Evolutionary conservation across 371 early-diverging fungal genomes (phyloP).

Genomic region (Mucor plumbeus): DNA sequence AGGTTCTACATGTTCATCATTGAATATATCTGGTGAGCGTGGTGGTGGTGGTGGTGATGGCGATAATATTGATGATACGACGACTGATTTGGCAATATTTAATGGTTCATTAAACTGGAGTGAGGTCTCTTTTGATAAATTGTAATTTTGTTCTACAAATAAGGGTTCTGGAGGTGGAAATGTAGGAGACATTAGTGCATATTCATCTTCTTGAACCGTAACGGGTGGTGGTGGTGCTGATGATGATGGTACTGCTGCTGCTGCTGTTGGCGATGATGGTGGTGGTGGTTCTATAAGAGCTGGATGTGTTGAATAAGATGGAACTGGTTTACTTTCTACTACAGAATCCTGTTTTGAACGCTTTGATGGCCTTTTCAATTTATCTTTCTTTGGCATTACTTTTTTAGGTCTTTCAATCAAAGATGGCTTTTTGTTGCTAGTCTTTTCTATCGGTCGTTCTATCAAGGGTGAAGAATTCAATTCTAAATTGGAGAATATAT

Average conservation of each 20-base stretch:
- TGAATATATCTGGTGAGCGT: not conserved
- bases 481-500: constrained; percentile 15
- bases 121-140: not conserved
- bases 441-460: not conserved
- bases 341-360: too few species aligned
- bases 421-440: not conserved
- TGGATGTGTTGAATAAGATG: too few species aligned
- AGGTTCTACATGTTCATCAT: not conserved
- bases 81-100: too few species aligned
- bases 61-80: not conserved
- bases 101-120: not conserved
- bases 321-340: too few species aligned
- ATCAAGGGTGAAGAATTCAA: not conserved
- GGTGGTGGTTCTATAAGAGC: too few species aligned
- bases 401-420: not conserved
- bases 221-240: not conserved
- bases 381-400: not conserved
- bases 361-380: too few species aligned
- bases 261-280: not conserved
- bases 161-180: constrained; percentile 1
- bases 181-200: not conserved
- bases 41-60: not conserved
- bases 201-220: not conserved
- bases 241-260: not conserved
- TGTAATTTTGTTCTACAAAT: not conserved